Conservation (phyloP, 192 early-diverging fungal genomes). For the Umbelopsis vinacea region DNA sequence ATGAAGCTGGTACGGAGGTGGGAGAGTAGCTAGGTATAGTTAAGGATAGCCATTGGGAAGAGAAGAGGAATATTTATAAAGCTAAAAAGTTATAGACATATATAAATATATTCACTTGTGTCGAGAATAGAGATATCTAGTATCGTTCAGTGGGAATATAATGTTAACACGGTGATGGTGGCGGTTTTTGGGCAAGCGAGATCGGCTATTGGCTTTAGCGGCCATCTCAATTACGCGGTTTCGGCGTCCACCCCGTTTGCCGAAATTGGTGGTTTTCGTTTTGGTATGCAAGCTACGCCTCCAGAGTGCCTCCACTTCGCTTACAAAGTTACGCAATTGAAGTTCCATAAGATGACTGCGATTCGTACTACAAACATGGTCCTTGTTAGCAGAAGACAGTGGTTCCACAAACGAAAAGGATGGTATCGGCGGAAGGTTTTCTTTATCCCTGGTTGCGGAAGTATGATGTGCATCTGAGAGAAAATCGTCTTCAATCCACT, state of each 20-base stretch:
- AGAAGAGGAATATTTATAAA: too few relatives aligned
- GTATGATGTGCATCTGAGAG: not conserved
- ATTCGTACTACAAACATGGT: conserved; percentile 22
- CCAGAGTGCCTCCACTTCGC: conserved; percentile 16
- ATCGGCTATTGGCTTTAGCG: not conserved
- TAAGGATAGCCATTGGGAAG: too few relatives aligned
- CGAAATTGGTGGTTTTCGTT: conserved; percentile 14
- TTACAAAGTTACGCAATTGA: conserved; percentile 21
- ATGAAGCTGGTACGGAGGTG: too few relatives aligned
- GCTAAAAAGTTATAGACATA: not conserved
- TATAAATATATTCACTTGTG: conserved; percentile 1
- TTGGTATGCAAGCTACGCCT: conserved; percentile 20
- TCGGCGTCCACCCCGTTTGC: conserved; percentile 13
- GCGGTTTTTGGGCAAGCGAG: conserved; percentile 13
- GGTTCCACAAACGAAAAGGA: not conserved
- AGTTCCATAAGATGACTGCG: conserved; percentile 23
- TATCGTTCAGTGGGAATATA: conserved; percentile 13
- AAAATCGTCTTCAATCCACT: not conserved
- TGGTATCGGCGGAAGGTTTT: not conserved
- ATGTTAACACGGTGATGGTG: conserved; percentile 4
- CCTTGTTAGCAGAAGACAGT: not conserved
- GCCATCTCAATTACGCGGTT: conserved; percentile 18
- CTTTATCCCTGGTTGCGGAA: not conserved
- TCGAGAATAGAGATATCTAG: conserved; percentile 14
- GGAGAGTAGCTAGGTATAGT: too few relatives aligned